Evolutionary conservation across 805 yeast species (phyloP), one percentile per base, ranked within the genome.

Genomic region (Wickerhamomyces bisporus): DNA sequence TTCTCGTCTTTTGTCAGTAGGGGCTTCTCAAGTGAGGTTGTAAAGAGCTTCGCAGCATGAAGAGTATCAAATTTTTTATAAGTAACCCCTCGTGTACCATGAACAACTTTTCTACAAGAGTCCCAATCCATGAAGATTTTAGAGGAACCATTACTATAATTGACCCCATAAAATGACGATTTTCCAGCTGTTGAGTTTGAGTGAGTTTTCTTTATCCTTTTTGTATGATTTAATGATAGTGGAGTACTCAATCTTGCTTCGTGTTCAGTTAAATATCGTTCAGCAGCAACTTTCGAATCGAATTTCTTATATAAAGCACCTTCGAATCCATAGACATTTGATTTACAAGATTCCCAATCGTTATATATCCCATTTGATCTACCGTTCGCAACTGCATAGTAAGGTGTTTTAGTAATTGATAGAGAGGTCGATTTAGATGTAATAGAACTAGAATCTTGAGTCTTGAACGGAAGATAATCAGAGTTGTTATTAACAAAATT

Each of bases 291-390:
- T 1, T 23, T 40, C 3, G 73, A 57, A 12, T 50, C 45, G 52
- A 85, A 85, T 47, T 72, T 71, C 57, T 80, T 82, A 59, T 54
- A 80, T 12, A 5, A n/a, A 9, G 26, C 27, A 21, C 27, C 27
- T 54, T 50, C 6, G 47, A 56, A 80, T 0, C 86, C 85, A 4
- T 49, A 45, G 1, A 79, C 82, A 30, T 75, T 70, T 0, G 43
- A 38, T 36, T 67, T 61, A 43, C 80, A 75, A 2, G 66, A 72
- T 1, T 53, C 50, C 95, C 95, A 86, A 23, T 52, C 55, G 12
- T 38, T 45, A 55, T 60, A 85, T 1, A 86, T 62, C 0, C 94
- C 95, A 2, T 59, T 49, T 3, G 40, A 40, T 13, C 74, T 57
- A 3, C 85, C 85, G 10, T 58, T 61, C 15, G 57, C 62, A 3